Percentiles rank a stretch among this genome's conserved stretches.
Conservation (phyloP, 2,329 filamentous ascomycete species). For the Blastomyces parvus region DNA sequence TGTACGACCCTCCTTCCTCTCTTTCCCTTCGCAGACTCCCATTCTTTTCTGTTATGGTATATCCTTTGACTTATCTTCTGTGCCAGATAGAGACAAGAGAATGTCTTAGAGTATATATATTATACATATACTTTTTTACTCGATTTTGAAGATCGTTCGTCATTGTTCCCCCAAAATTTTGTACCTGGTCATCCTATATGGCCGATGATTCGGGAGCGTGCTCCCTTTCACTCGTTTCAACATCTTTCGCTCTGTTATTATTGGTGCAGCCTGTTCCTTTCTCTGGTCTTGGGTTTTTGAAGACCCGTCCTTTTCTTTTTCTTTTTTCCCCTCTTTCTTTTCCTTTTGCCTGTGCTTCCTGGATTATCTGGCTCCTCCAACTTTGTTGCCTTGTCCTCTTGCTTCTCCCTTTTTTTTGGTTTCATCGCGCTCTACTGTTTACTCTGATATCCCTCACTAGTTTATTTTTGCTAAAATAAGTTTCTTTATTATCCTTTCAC, state of each 20-base stretch:
- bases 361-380: background rate
- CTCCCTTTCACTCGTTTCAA: background rate
- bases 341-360: background rate
- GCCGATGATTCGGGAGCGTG: background rate
- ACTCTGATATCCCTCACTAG: background rate
- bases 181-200: background rate
- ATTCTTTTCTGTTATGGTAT: background rate
- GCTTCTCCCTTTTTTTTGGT: background rate
- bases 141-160: background rate
- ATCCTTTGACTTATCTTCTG: constrained; percentile 4
- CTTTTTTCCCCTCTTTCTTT: background rate
- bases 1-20: background rate
- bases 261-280: background rate
- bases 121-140: constrained; percentile 2
- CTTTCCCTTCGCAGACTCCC: background rate
- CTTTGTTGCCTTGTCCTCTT: background rate
- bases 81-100: background rate
- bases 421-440: background rate
- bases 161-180: background rate
- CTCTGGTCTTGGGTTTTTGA: background rate
- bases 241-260: background rate
- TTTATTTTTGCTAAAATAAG: background rate
- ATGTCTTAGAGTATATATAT: constrained; percentile 6
- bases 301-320: background rate
- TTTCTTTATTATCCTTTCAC: background rate